Conservation (phyloP, 768 basidiomycete species). For the Hygrocybe punicea region DNA sequence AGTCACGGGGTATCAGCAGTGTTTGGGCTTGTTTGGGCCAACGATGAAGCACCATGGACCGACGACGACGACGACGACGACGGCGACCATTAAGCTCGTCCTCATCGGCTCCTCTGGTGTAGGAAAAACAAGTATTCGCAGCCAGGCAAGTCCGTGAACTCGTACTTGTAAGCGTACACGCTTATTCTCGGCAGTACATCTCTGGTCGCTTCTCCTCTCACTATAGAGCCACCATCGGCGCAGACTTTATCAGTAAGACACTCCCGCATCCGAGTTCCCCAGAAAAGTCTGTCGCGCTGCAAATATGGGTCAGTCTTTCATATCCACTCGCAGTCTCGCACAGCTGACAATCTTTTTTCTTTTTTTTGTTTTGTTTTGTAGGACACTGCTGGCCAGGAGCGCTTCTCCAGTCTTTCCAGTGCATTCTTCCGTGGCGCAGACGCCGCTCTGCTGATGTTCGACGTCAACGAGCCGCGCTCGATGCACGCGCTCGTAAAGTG, state of each 20-base stretch:
- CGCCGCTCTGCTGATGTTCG: conserved; percentile 77
- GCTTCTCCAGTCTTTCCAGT: conserved; percentile 75
- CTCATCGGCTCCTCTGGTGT: conserved; percentile 80
- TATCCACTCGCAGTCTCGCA: conserved; percentile 1
- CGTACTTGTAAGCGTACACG: not conserved
- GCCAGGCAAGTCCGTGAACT: conserved; percentile 46
- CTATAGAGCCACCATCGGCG: conserved; percentile 83
- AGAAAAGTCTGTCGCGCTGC: conserved; percentile 59
- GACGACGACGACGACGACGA: conserved; percentile 20
- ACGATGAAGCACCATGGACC: not conserved
- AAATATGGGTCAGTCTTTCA: conserved; percentile 49
- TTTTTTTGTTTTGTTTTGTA: conserved; percentile 25
- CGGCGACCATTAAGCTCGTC: conserved; percentile 77
- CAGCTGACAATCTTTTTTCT: not conserved
- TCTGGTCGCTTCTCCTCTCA: conserved; percentile 70
- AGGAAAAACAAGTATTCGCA: conserved; percentile 80
- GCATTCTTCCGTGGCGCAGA: conserved; percentile 87
- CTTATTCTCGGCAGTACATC: conserved; percentile 52
- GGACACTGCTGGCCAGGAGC: conserved; percentile 87
- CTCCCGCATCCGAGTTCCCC: conserved; percentile 56
- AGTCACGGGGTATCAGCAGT: not conserved
- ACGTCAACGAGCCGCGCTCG: conserved; percentile 65
- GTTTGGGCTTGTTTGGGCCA: not conserved
- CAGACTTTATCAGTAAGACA: conserved; percentile 82
- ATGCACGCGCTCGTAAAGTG: conserved; percentile 60